phyloP scores from a whole-genome alignment of 169 alveolate species.

The Plasmodium inui region DNA sequence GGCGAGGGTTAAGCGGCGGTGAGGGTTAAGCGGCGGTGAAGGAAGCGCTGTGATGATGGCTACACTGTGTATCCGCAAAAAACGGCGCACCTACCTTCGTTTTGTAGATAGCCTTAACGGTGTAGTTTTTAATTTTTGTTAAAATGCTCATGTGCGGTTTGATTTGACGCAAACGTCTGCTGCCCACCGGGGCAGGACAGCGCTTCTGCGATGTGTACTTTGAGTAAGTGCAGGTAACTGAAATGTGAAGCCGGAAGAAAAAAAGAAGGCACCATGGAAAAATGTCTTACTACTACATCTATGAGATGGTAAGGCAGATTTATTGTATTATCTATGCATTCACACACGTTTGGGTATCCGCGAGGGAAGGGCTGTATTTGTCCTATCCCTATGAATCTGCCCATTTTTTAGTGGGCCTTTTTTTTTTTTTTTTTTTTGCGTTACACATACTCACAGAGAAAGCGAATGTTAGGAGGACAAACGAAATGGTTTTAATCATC shows the following conservation, averaged over 20 bases:
- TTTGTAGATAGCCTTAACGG: constrained; percentile 44
- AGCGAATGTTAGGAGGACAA: background rate
- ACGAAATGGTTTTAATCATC: constrained; percentile 23
- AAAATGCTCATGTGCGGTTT: constrained; percentile 47
- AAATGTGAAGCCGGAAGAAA: background rate
- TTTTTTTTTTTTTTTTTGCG: constrained; percentile 15
- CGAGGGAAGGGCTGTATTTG: background rate
- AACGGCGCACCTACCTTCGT: constrained; percentile 17
- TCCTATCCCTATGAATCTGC: background rate
- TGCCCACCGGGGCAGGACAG: background rate
- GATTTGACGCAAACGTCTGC: background rate
- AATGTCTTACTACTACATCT: background rate
- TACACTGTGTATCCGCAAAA: background rate
- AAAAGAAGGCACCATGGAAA: background rate
- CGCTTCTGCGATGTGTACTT: background rate
- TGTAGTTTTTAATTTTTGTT: constrained; percentile 55
- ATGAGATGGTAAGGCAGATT: background rate
- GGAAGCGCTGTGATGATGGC: background rate
- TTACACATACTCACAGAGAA: constrained; percentile 11
- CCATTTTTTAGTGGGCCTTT: background rate
- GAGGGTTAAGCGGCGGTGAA: background rate
- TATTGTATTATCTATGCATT: background rate
- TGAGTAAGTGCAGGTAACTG: background rate
- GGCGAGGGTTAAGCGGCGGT: background rate
- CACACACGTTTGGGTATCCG: background rate